Evolutionary conservation across 257 asterid genomes (phyloP), one percentile per base, ranked within the genome.

Genomic region (Scutellaria barbata): DNA sequence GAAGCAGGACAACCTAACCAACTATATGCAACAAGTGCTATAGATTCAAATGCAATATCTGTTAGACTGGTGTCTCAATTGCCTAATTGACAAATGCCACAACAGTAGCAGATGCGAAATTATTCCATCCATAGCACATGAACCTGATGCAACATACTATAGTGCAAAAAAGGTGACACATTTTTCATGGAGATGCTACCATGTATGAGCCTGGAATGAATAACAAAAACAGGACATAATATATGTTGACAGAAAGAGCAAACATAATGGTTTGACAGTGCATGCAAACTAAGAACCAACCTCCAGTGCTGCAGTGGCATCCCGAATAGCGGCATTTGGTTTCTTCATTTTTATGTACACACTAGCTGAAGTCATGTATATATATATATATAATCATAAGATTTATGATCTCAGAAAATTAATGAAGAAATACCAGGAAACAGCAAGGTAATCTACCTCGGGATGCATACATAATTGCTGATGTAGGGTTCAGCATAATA

Each of bases 241-340:
- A 50, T 14, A 48, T 7, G 7, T 8, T 35, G 52, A 5, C 33
- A 66, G 17, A 18, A 52, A 72, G 10, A 16, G 7, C 30, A 43
- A 51, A 48, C 54, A 52, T 46, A 45, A 57, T 39, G 16, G 17
- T 16, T 41, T 20, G 41, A 13, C 43, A 33, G 42, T 25, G 54
- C 67, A 66, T 58, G 62, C 50, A 61, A 56, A 22, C 56, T 1
- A 37, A 62, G 51, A 43, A 68, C 66, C 20, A 37, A 95, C 99
- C 99, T 95, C 90, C 68, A 95, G 82, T 35, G 98, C 99, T 14
- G 98, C 99, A 69, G 67, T 85, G 59, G 99, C 96, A 84, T 95
- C 99, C 67, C 97, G 85, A 68, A 92, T 87, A 63, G 99, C 98
- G 60, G 99, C 98, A 82, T 87, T 95, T 50, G 99, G 99, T 55